Conservation (phyloP, 2,329 filamentous ascomycete species). For the Diaporthe aspalathi region DNA sequence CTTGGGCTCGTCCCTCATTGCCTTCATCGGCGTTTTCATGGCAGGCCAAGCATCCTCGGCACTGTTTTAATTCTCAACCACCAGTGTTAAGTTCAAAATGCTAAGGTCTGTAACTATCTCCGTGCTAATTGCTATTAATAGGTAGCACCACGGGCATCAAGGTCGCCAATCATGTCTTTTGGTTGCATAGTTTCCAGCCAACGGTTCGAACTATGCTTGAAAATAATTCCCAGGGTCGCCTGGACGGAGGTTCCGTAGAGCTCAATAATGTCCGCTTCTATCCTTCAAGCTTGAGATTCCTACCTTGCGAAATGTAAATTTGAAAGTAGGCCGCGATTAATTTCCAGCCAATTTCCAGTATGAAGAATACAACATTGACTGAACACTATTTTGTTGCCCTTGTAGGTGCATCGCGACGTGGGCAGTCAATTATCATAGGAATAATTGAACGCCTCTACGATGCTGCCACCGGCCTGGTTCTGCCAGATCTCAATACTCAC, state of each 20-base stretch:
- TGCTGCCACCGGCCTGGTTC: slow-evolving; percentile 64
- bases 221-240: background rate
- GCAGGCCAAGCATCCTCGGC: slow-evolving; percentile 4
- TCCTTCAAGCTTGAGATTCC: background rate
- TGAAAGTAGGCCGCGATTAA: background rate
- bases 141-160: slow-evolving; percentile 1
- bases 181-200: background rate
- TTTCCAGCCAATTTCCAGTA: background rate
- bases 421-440: slow-evolving; percentile 59
- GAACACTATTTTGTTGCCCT: slow-evolving; percentile 46
- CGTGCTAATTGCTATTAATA: background rate
- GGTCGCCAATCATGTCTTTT: slow-evolving; percentile 1
- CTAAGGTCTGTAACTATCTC: background rate
- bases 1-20: background rate
- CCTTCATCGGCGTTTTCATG: background rate
- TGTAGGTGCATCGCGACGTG: slow-evolving; percentile 47
- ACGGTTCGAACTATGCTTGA: background rate
- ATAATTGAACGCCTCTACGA: slow-evolving; percentile 58
- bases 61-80: slow-evolving; percentile 1
- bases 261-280: background rate
- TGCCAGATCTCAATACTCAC: slow-evolving; percentile 61
- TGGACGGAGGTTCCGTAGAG: background rate
- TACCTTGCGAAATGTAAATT: background rate
- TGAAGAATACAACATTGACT: background rate
- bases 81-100: background rate